A percentile compares a stretch with the other conserved stretches of the same genome.
Conservation (phyloP, 345 rosid species). For the Durio zibethinus region DNA sequence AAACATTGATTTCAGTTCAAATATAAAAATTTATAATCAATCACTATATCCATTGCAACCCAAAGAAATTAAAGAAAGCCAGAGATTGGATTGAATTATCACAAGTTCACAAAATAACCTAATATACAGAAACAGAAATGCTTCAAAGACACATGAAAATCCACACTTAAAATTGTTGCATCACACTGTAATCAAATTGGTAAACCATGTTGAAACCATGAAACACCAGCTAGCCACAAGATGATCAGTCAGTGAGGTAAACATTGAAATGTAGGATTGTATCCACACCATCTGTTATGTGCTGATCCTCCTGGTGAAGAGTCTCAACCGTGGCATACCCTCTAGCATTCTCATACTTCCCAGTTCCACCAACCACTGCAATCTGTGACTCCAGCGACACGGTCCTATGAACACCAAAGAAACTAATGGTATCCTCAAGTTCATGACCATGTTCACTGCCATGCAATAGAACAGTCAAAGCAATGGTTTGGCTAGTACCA, state of each 20-base stretch:
- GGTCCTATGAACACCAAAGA: slow-evolving; percentile 85
- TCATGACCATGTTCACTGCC: slow-evolving; percentile 39
- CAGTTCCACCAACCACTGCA: slow-evolving; percentile 80
- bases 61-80: neutral
- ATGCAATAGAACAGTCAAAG: slow-evolving; percentile 55
- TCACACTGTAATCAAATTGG: neutral
- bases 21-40: neutral
- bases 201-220: neutral
- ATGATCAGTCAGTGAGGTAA: slow-evolving; percentile 43
- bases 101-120: neutral
- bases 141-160: neutral
- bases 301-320: slow-evolving; percentile 62
- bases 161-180: neutral
- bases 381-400: slow-evolving; percentile 64
- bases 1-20: neutral
- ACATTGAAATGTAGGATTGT: slow-evolving; percentile 65
- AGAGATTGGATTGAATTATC: neutral
- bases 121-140: neutral
- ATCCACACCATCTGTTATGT: slow-evolving; percentile 77
- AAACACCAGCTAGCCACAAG: neutral
- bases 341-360: slow-evolving; percentile 66
- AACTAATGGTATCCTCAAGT: slow-evolving; percentile 57
- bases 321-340: slow-evolving; percentile 76
- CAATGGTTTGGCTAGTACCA: slow-evolving; percentile 84
- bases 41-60: neutral